Base-by-base conservation (phyloP, 2,329 filamentous ascomycete species). In the Leptographium procerum region DNA sequence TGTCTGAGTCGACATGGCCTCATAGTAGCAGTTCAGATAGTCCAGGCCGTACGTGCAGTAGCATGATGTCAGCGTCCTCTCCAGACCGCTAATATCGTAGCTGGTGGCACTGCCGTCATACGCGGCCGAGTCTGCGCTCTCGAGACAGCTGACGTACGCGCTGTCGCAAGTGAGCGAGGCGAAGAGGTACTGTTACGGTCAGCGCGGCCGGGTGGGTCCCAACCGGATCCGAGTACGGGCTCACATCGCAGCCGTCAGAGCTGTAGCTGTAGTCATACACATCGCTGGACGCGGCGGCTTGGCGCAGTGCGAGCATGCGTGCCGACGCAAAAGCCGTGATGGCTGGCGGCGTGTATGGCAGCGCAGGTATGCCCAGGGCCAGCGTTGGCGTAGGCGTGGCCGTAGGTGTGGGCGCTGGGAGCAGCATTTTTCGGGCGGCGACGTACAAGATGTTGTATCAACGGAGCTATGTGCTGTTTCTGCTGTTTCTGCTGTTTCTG, bases 11-110 rank as follows among this genome's bases (percentile, higher is more conserved):
- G 19, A 61, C 14, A 55, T 48, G 53, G 52, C 59, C 19, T 51
- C 57, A 43, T 56, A 66, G 57, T 58, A 64, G 56, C 66, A 68
- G 57, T 62, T 60, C 11, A 66, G 60, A 45, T 66, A 67, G 26
- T 57, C 52, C 6, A 61, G 47, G 57, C 66, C 66, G 43, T 65
- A 63, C 43, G 36, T 60, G 62, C 66, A 68, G 57, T 63, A 61
- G 56, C 66, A 68, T 11, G 62, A 56, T 1, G 58, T 59, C 28
- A 56, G 48, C 24, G 47, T 55, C 2, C 7, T 28, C 14, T 40
- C 36, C 14, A 40, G 36, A 2, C 14, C 36, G 36, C 1, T 16
- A 7, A 40, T 40, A 16, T 16, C 36, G 34, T 16, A 47, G 36
- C 5, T 40, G 36, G 36, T 40, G 13, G 28, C 19, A 13, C 40